Evolutionary conservation across 2,329 filamentous ascomycete species (phyloP), one percentile per base, ranked within the genome.

Genomic region (Samsoniella hepiali): DNA sequence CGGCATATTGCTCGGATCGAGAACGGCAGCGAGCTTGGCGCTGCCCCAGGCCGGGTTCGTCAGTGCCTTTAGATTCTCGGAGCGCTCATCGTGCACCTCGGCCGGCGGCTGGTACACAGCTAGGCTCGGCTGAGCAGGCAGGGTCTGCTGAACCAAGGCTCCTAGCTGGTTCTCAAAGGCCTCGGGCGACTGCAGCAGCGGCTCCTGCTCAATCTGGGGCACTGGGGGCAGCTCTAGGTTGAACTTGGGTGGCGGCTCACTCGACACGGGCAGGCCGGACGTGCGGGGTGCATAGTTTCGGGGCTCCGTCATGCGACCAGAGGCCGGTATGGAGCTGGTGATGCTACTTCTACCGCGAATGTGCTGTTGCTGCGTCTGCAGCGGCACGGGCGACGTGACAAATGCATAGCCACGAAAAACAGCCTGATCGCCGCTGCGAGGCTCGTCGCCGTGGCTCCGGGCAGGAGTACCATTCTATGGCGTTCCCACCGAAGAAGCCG

Each of bases 1-100:
- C 0, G 82, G 82, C 54, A 83, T 81, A 65, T 78, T 77, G 6
- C 67, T 64, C 0, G 75, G 69, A 15, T 73, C 68, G 63, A 83
- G 67, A 6, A 80, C 77, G 1, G 67, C 66, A 1, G 73, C 66
- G 0, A 76, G 57, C 5, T 67, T 70, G 0, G 81, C 79, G 1
- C 73, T 66, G 0, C 76, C 75, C 5, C 66, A 70, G 0, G 68
- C 65, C 1, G 73, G 74, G 3, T 68, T 67, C 1, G 75, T 77
- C 22, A 84, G 67, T 1, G 63, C 65, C 47, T 75, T 75, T 27
- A 84, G 71, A 66, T 74, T 68, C 9, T 67, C 58, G 0, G 81
- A 83, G 22, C 74, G 73, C 49, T 69, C 67, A 17, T 59, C 65
- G 1, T 64, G 67, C n/a, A 70, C 65, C 15, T 69, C 45, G 1